Evolutionary conservation across 352 stramenopile species (phyloP).

Genomic region (Phytophthora constricta): DNA sequence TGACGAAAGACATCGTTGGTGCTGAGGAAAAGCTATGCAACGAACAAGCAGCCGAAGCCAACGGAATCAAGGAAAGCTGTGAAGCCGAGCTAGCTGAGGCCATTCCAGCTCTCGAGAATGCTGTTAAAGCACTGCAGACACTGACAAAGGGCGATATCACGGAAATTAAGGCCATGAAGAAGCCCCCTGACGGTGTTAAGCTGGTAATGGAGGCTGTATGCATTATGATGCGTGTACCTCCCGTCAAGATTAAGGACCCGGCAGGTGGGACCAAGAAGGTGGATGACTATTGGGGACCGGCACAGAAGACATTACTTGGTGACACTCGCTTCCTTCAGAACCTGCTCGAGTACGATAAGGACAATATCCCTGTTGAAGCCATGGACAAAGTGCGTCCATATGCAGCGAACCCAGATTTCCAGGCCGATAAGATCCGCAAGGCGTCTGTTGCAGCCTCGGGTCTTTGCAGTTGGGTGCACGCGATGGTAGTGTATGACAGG

Average conservation of each 20-base stretch:
- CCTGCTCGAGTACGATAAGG: constrained; percentile 95
- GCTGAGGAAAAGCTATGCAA: constrained; percentile 89
- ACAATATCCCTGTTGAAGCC: constrained; percentile 92
- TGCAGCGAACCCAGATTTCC: constrained; percentile 90
- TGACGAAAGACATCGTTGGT: constrained; percentile 82
- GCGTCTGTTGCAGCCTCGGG: constrained; percentile 93
- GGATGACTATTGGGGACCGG: constrained; percentile 94
- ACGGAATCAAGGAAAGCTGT: constrained; percentile 91
- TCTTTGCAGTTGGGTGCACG: constrained; percentile 95
- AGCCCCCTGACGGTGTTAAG: constrained; percentile 94
- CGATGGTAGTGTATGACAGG: constrained; percentile 96
- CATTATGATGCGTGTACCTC: constrained; percentile 95
- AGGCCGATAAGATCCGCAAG: constrained; percentile 94
- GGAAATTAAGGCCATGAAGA: constrained; percentile 98
- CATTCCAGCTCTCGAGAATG: constrained; percentile 92
- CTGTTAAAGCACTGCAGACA: constrained; percentile 92
- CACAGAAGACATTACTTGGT: constrained; percentile 93
- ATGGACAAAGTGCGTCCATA: constrained; percentile 92
- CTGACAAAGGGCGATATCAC: constrained; percentile 95
- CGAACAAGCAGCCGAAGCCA: constrained; percentile 87
- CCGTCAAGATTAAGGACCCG: constrained; percentile 93
- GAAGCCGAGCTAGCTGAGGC: constrained; percentile 93
- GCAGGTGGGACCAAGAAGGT: constrained; percentile 92
- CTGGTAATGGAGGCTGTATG: constrained; percentile 95
- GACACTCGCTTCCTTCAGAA: constrained; percentile 94